A percentile compares a stretch with the other conserved stretches of the same genome.
phyloP scores from a whole-genome alignment of 2,329 filamentous ascomycete species.

The Pseudocercospora cruenta region DNA sequence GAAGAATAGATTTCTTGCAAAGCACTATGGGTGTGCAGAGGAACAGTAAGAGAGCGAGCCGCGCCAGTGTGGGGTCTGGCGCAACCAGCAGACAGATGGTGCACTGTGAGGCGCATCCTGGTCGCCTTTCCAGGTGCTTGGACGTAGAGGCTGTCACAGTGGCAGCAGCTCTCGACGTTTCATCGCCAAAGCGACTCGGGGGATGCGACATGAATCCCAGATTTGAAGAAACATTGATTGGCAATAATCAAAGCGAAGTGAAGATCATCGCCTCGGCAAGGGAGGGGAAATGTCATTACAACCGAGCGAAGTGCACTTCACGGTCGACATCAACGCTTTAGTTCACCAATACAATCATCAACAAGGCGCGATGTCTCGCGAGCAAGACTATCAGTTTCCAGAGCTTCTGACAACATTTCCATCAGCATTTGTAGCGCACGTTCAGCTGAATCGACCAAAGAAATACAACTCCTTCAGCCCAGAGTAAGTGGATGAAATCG shows the following conservation, averaged over 20 bases:
- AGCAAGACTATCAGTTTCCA: slow-evolving; percentile 4
- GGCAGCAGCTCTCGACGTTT: background rate
- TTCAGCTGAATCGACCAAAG: slow-evolving; percentile 83
- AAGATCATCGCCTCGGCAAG: background rate
- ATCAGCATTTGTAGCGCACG: slow-evolving; percentile 73
- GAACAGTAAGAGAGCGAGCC: too few relatives aligned
- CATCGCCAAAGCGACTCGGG: background rate
- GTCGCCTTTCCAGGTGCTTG: too few relatives aligned
- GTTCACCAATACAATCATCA: background rate
- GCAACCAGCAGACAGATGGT: too few relatives aligned
- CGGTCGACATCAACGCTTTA: background rate
- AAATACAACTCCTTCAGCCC: slow-evolving; percentile 84
- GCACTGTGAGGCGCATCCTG: too few relatives aligned
- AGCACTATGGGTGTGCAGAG: too few relatives aligned
- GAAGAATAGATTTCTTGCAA: background rate
- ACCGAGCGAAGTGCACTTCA: background rate
- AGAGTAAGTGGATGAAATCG: slow-evolving; percentile 10
- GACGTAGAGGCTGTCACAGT: too few relatives aligned
- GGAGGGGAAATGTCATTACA: too few relatives aligned
- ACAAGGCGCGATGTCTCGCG: background rate
- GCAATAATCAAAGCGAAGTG: background rate
- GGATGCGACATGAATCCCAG: background rate
- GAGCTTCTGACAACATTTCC: slow-evolving; percentile 62
- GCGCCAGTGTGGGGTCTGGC: too few relatives aligned
- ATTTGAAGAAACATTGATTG: background rate